Base-by-base conservation (phyloP, 345 rosid species). In the Eucalyptus regnans region DNA sequence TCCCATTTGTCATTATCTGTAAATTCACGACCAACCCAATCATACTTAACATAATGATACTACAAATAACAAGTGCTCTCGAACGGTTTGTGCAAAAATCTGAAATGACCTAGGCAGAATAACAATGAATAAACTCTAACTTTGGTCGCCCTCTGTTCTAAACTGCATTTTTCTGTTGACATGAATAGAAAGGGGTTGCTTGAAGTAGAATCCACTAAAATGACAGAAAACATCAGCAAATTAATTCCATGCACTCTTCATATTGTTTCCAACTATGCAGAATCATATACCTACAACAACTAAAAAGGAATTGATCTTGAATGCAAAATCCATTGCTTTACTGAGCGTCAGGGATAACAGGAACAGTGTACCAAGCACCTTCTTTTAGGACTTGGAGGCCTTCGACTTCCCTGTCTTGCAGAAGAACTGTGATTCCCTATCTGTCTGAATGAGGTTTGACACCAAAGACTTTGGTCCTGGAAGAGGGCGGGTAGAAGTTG, bases 1-100 rank as follows among this genome's bases (percentile, higher is more conserved):
- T 90, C 33, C 94, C 96, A 46, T 95, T 94, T 87, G 93, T 94
- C 94, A 92, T 92, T 88, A 95, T 93, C 95, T 93, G 91, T 91
- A 87, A 18, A 64, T 22, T 58, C 46, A 48, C 16, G 22, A 46
- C 43, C 31, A 50, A 46, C 7, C 7, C 56, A 62, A 62, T 62
- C 16, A 3, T 29, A 62, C 68, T 60, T 60, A 0, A 27, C 8
- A 12, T 60, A 27, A 60, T 60, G 31, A 60, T 60, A 27, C 33
- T 29, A 6, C 33, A 62, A 29, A 62, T 15, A 62, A 29, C 17
- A 29, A 62, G 9, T 12, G 71, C 17, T 12, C 68, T 62, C 33
- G 7, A 60, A 12, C 31, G 2, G 33, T 60, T 27, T 29, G 71
- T 64, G 71, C 9, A 62, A 62, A 29, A 27, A 60, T 29, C 71